A percentile compares a stretch with the other conserved stretches of the same genome.
phyloP scores from a whole-genome alignment of 1,139 yeast species.

The Kurtzmaniella quercitrusa region DNA sequence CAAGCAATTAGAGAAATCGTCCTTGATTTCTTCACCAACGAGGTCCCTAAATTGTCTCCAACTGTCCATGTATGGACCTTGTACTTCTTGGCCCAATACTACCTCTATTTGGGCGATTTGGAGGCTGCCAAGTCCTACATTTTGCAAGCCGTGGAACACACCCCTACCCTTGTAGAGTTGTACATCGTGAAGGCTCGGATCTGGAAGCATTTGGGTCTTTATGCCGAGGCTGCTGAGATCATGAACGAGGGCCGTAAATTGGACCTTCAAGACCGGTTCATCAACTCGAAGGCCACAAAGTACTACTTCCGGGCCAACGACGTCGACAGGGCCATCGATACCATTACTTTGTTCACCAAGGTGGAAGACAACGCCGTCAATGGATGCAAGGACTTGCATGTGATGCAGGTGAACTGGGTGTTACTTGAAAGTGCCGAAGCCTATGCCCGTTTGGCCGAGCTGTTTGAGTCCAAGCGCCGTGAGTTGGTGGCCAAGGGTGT shows the following conservation, averaged over 20 bases:
- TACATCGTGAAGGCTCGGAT: slow-evolving; percentile 79
- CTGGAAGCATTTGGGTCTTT: slow-evolving; percentile 64
- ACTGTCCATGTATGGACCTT: slow-evolving; percentile 67
- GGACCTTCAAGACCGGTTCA: slow-evolving; percentile 87
- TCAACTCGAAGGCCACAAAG: slow-evolving; percentile 84
- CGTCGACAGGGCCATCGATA: slow-evolving; percentile 69
- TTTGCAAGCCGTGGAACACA: slow-evolving; percentile 62
- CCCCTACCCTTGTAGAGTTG: slow-evolving; percentile 82
- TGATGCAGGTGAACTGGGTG: slow-evolving; percentile 92
- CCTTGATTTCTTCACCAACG: slow-evolving; percentile 35
- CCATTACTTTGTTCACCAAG: slow-evolving; percentile 78
- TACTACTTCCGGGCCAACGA: slow-evolving; percentile 78
- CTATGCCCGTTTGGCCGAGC: slow-evolving; percentile 39
- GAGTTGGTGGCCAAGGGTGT: slow-evolving; percentile 7
- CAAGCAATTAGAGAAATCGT: slow-evolving; percentile 52
- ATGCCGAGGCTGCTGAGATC: slow-evolving; percentile 55
- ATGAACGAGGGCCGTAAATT: slow-evolving; percentile 71
- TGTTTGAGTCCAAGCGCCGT: slow-evolving; percentile 16
- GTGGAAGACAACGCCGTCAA: slow-evolving; percentile 68
- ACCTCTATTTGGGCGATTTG: slow-evolving; percentile 51
- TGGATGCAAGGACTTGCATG: slow-evolving; percentile 83
- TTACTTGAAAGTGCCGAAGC: slow-evolving; percentile 83
- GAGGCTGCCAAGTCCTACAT: slow-evolving; percentile 49
- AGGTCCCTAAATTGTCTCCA: slow-evolving; percentile 38
- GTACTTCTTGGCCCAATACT: slow-evolving; percentile 81